phyloP scores from a whole-genome alignment of 495 filamentous ascomycete genomes.

The Neurospora sp. region DNA sequence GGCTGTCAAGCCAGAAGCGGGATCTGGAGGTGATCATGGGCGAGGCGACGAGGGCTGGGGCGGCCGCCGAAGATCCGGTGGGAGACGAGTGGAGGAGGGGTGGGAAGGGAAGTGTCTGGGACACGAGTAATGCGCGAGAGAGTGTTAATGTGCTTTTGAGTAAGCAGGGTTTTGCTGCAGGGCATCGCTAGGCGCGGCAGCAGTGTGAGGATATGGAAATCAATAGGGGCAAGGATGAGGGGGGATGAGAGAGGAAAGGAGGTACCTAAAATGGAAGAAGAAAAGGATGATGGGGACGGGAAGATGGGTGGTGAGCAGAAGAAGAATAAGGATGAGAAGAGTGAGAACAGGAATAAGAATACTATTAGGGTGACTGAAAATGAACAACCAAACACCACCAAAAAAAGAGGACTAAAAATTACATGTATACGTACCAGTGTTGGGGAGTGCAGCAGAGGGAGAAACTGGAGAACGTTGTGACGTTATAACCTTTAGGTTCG shows the following conservation, averaged over 20 bases:
- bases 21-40: conserved; percentile 87
- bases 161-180: conserved; percentile 18
- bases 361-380: background rate
- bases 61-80: conserved; percentile 40
- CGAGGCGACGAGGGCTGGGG: conserved; percentile 57
- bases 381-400: background rate
- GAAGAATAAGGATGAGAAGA: background rate
- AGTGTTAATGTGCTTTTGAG: conserved; percentile 43
- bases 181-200: conserved; percentile 4
- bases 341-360: background rate
- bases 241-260: background rate
- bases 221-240: background rate
- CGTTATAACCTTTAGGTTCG: background rate
- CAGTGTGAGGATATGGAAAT: background rate
- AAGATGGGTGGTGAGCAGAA: background rate
- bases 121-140: conserved; percentile 42
- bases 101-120: conserved; percentile 42
- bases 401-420: background rate
- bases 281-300: too few relatives aligned
- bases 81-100: conserved; percentile 49
- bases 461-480: background rate
- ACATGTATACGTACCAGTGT: background rate
- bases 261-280: too few relatives aligned
- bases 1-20: conserved; percentile 78
- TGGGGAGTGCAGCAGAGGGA: background rate